These are phyloP conservation scores for Pseudogymnoascus sp. DNA, from an alignment of 2,329 filamentous ascomycete genomes.

Conservation along the genomic window DNA sequence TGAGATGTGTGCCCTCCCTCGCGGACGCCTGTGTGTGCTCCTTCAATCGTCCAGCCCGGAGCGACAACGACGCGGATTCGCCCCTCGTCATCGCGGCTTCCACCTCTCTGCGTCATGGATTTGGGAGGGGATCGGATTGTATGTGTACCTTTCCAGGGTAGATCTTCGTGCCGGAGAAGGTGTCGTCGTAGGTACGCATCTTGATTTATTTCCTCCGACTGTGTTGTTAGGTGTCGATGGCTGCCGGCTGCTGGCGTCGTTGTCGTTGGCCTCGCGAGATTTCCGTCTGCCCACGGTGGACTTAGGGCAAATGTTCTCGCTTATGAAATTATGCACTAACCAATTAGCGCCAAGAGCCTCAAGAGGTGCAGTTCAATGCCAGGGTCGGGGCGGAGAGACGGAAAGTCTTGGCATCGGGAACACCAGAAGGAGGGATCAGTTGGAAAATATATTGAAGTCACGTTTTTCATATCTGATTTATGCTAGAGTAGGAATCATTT, in stretches of 20 bases:
- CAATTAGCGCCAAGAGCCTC: conserved; percentile 10
- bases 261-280: conserved; percentile 12
- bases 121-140: conserved; percentile 21
- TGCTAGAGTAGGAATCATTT: conserved; percentile 1
- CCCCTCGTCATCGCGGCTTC: conserved; percentile 12
- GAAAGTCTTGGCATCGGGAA: conserved; percentile 4
- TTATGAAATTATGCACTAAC: conserved; percentile 12
- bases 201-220: conserved; percentile 12
- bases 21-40: not conserved
- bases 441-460: not conserved
- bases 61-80: conserved; percentile 9
- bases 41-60: conserved; percentile 1
- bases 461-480: conserved; percentile 1
- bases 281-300: conserved; percentile 11
- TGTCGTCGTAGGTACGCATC: conserved; percentile 56
- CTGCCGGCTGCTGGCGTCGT: conserved; percentile 11
- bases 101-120: conserved; percentile 2
- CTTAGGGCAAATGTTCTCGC: conserved; percentile 12
- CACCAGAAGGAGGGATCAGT: not conserved
- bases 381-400: not conserved
- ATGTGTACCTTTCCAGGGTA: conserved; percentile 72
- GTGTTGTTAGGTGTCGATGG: conserved; percentile 11
- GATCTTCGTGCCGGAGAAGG: conserved; percentile 72
- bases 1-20: conserved; percentile 6
- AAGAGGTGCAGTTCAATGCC: not conserved